These are phyloP conservation scores for Vararia minispora DNA, from an alignment of 768 basidiomycete species.

Conservation along the genomic window DNA sequence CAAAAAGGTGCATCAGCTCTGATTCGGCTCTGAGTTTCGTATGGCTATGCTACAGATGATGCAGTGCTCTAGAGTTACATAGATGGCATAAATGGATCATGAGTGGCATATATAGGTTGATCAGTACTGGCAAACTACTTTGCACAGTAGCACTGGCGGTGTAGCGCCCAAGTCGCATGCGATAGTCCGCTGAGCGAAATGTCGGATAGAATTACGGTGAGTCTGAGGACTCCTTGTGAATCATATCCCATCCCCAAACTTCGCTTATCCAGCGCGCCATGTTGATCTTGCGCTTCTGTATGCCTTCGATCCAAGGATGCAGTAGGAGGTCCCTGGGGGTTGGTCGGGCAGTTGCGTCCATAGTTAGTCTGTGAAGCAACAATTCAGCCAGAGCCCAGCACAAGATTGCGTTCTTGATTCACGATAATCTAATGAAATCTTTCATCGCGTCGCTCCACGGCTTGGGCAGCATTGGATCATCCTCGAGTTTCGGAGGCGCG, in stretches of 20 bases:
- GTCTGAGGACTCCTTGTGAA: too few relatives aligned
- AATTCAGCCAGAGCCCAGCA: not conserved
- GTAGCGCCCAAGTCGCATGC: too few relatives aligned
- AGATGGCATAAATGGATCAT: too few relatives aligned
- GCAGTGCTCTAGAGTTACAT: too few relatives aligned
- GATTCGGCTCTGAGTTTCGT: too few relatives aligned
- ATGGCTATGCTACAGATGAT: too few relatives aligned
- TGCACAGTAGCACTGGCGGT: too few relatives aligned
- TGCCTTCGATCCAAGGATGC: slow-evolving; percentile 67
- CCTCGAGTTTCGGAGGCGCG: slow-evolving; percentile 65
- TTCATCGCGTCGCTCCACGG: slow-evolving; percentile 74
- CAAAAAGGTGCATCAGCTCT: too few relatives aligned
- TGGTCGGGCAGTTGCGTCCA: slow-evolving; percentile 52
- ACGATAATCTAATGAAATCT: slow-evolving; percentile 75
- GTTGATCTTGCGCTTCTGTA: slow-evolving; percentile 64
- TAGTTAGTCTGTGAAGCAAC: slow-evolving; percentile 39
- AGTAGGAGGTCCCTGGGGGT: slow-evolving; percentile 67
- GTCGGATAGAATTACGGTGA: too few relatives aligned
- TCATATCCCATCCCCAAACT: slow-evolving; percentile 69
- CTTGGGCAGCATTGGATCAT: slow-evolving; percentile 34
- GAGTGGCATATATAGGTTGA: too few relatives aligned
- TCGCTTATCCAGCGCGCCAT: slow-evolving; percentile 77
- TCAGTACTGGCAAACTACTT: too few relatives aligned
- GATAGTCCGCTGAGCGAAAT: too few relatives aligned
- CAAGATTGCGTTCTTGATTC: slow-evolving; percentile 21